These are phyloP conservation scores for Puya raimondii DNA, from an alignment of 176 grass and related monocot genomes.

Conservation along the genomic window DNA sequence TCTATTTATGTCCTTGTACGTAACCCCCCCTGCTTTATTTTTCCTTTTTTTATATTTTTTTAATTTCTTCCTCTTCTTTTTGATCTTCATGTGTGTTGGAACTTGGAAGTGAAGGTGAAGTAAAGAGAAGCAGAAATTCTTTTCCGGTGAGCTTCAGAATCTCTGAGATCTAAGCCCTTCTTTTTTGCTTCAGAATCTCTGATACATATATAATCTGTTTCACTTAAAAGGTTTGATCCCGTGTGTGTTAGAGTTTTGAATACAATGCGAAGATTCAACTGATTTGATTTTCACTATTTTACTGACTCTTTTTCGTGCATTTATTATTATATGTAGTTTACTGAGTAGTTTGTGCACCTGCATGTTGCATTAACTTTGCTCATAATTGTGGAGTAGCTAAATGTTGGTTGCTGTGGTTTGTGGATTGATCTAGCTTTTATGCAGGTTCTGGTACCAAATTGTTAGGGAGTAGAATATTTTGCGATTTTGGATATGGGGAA, in stretches of 20 bases:
- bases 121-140: slow-evolving; percentile 18
- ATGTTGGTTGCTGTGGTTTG: neutral
- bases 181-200: neutral
- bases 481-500: slow-evolving; percentile 45
- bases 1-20: neutral
- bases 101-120: neutral
- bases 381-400: neutral
- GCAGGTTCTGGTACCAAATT: neutral
- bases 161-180: neutral
- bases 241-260: no score
- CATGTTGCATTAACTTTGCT: neutral
- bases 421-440: slow-evolving; percentile 6
- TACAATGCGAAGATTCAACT: no score
- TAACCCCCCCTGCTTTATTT: neutral
- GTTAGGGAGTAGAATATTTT: slow-evolving; percentile 11
- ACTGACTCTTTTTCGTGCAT: no score
- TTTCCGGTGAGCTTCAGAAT: slow-evolving; percentile 5
- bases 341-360: neutral
- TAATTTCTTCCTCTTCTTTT: neutral
- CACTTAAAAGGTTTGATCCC: no score
- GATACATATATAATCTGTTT: neutral
- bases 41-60: neutral
- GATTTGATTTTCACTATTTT: no score
- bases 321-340: neutral
- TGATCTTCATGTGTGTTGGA: neutral